Conservation (phyloP, 345 rosid genomes). For the Zanthoxylum bungeanum region DNA sequence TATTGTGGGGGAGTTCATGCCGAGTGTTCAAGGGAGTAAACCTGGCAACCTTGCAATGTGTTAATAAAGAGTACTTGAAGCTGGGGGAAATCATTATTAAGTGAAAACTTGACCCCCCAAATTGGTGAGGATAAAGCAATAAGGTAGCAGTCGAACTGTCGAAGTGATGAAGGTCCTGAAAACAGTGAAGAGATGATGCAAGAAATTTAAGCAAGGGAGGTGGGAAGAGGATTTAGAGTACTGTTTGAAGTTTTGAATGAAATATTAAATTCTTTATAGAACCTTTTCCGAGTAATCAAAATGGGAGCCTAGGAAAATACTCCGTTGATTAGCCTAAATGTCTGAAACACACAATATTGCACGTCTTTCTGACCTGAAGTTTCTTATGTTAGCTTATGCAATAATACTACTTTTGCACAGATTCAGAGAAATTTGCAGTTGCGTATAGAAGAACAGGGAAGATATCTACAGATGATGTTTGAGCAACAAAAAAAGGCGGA, state of each 20-base stretch:
- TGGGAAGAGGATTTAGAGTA: not conserved
- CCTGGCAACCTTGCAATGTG: not conserved
- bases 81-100: not conserved
- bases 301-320: too few relatives aligned
- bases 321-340: constrained; percentile 13
- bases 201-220: not conserved
- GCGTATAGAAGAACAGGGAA: constrained; percentile 81
- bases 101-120: not conserved
- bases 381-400: not conserved
- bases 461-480: constrained; percentile 54
- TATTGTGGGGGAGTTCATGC: not conserved
- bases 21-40: not conserved
- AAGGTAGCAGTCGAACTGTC: not conserved
- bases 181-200: not conserved
- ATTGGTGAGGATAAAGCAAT: not conserved
- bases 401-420: constrained; percentile 37
- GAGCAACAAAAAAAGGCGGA: constrained; percentile 48
- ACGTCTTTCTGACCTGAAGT: not conserved
- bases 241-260: not conserved
- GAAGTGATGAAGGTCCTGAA: not conserved
- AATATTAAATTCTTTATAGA: not conserved
- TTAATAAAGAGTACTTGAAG: not conserved
- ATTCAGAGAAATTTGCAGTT: constrained; percentile 80
- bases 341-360: not conserved
- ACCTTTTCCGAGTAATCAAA: not conserved